Evolutionary conservation across 345 rosid species (phyloP).

Genomic region (Brassica carinata): DNA sequence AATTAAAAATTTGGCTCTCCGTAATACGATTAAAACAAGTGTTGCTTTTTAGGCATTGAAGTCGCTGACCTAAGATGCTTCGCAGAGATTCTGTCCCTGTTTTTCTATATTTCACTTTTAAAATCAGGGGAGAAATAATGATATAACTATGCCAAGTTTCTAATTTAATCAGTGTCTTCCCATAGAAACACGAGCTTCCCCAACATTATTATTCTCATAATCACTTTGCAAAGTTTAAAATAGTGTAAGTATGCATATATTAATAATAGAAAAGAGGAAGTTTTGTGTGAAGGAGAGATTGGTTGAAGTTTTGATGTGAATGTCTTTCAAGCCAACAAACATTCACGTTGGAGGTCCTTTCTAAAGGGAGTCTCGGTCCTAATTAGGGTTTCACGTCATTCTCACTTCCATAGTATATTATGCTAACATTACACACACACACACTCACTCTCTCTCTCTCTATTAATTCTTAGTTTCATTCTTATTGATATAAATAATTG

Average conservation of each 20-base stretch:
- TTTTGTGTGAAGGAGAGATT: slow-evolving; percentile 37
- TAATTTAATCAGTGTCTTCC: slow-evolving; percentile 29
- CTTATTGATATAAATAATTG: neutral
- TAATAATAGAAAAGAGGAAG: slow-evolving; percentile 21
- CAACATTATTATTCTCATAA: slow-evolving; percentile 36
- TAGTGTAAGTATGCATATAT: slow-evolving; percentile 2
- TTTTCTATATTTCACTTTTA: neutral
- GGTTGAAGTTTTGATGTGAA: slow-evolving; percentile 61
- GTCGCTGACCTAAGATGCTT: slow-evolving; percentile 47
- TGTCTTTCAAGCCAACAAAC: slow-evolving; percentile 64
- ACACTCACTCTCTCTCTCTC: slow-evolving; percentile 13
- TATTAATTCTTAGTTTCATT: neutral
- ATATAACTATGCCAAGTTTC: slow-evolving; percentile 10
- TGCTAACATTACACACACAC: slow-evolving; percentile 35
- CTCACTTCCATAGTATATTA: slow-evolving; percentile 27
- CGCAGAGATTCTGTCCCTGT: slow-evolving; percentile 39
- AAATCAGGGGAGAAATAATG: slow-evolving; percentile 5
- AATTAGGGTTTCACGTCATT: slow-evolving; percentile 47
- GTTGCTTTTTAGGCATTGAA: slow-evolving; percentile 40
- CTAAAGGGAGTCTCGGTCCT: slow-evolving; percentile 47
- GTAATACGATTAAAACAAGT: slow-evolving; percentile 33
- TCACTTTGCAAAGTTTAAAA: slow-evolving; percentile 14
- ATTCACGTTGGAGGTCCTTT: slow-evolving; percentile 64
- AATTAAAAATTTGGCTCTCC: neutral
- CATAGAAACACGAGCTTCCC: slow-evolving; percentile 37